Percentiles rank a stretch among this genome's conserved stretches.
Conservation (phyloP, 2,329 filamentous ascomycete genomes). For the Fusarium continuum region DNA sequence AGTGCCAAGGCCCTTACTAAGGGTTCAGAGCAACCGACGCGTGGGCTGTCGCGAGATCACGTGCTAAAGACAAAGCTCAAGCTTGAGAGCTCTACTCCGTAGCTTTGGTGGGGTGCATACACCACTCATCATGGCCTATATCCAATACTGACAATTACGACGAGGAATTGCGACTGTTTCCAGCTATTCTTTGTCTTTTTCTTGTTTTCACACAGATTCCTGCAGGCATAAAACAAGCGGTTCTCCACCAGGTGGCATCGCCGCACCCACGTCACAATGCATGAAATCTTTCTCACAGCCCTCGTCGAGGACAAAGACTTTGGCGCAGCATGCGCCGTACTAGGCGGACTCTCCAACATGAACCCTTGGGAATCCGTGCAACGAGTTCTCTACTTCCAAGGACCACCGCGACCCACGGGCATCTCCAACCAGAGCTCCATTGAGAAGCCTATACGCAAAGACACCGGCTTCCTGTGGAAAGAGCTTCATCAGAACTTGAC, state of each 20-base stretch:
- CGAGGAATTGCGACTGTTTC: no score
- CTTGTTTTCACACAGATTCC: neutral
- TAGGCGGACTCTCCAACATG: constrained; percentile 68
- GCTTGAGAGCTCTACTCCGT: neutral
- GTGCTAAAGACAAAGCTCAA: constrained; percentile 28
- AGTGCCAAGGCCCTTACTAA: constrained; percentile 19
- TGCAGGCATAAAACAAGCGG: no score
- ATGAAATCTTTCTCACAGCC: constrained; percentile 68
- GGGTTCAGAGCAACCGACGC: constrained; percentile 1
- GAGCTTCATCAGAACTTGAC: constrained; percentile 63
- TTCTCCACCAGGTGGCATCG: neutral
- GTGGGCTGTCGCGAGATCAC: constrained; percentile 46
- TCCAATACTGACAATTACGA: neutral
- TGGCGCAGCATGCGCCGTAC: constrained; percentile 58
- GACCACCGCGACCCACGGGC: constrained; percentile 56
- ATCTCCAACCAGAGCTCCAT: constrained; percentile 55
- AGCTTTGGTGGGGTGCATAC: constrained; percentile 17
- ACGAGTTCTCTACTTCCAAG: constrained; percentile 64
- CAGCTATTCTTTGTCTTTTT: neutral
- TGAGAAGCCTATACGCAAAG: constrained; percentile 52
- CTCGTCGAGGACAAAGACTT: constrained; percentile 61
- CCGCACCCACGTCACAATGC: constrained; percentile 41
- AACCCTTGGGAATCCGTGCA: constrained; percentile 59
- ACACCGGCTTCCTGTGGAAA: constrained; percentile 56
- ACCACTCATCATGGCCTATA: neutral